Evolutionary conservation across 2,329 filamentous ascomycete genomes (phyloP).

Genomic region (Cryphonectria nitschkei): DNA sequence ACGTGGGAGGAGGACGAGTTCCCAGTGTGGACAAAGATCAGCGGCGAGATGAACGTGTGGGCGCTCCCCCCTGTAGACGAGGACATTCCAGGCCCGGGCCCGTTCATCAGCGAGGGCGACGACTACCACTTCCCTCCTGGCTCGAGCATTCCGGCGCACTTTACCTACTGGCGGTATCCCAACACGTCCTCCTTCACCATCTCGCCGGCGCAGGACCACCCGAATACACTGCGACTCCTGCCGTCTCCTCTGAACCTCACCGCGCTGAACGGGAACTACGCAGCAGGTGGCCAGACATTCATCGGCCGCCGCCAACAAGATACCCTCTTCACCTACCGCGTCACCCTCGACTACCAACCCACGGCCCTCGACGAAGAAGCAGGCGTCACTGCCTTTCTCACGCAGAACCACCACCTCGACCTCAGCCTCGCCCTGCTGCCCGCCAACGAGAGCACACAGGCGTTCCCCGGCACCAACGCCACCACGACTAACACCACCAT

Average conservation of each 20-base stretch:
- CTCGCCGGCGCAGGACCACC: slow-evolving; percentile 45
- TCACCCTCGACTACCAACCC: slow-evolving; percentile 50
- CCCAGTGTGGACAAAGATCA: slow-evolving; percentile 41
- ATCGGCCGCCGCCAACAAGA: slow-evolving; percentile 62
- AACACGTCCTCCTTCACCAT: slow-evolving; percentile 48
- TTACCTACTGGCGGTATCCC: slow-evolving; percentile 61
- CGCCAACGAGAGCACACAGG: slow-evolving; percentile 33
- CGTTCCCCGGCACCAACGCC: slow-evolving; percentile 30
- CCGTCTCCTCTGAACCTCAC: slow-evolving; percentile 59
- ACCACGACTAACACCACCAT: slow-evolving; percentile 15
- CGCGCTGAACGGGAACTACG: slow-evolving; percentile 52
- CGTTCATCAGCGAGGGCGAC: slow-evolving; percentile 35
- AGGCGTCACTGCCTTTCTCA: slow-evolving; percentile 57
- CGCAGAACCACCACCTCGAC: slow-evolving; percentile 56
- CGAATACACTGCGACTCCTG: slow-evolving; percentile 49
- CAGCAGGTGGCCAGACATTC: slow-evolving; percentile 54
- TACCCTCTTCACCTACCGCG: slow-evolving; percentile 55
- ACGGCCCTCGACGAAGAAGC: slow-evolving; percentile 49
- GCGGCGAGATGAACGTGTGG: slow-evolving; percentile 37
- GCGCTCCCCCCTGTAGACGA: slow-evolving; percentile 29
- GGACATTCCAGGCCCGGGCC: slow-evolving; percentile 32
- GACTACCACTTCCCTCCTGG: slow-evolving; percentile 41
- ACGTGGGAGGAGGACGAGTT: slow-evolving; percentile 41
- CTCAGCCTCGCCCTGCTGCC: slow-evolving; percentile 46
- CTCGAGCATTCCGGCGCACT: slow-evolving; percentile 53